Evolutionary conservation across 257 asterid genomes (phyloP), one percentile per base, ranked within the genome.

Genomic region (Linderniella brevidens): DNA sequence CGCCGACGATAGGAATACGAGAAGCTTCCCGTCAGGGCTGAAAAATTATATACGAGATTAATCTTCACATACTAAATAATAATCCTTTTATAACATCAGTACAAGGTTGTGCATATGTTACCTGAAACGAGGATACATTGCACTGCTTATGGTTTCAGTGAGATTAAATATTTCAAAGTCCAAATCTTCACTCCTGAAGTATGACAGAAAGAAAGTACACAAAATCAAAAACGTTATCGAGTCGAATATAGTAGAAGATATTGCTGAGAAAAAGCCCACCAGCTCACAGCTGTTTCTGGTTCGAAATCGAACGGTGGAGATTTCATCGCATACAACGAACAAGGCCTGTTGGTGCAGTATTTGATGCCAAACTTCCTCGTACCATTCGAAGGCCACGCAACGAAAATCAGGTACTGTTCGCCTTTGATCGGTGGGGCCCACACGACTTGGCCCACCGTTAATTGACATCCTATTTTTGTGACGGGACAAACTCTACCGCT

Each of bases 391-490:
- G 88, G 84, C 97, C 97, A 87, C 61, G 93, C 95, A 35, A 83
- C 90, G 54, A 83, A 83, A 45, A 83, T 71, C 41, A 87, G 81
- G 70, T 74, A 66, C 19, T 66, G 61, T 49, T 54, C 64, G 58
- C 62, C 74, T 55, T 65, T 69, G 49, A 62, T 51, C 40, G 70
- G 18, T 32, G 93, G 95, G 59, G 93, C 72, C 97, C 97, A 87
- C 32, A 80, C 71, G 72, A 83, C 95, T 63, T 87, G 97, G 56
- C 97, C 95, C 49, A 74, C 86, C 49, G 90, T 83, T 64, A 87
- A 52, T 17, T 71, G 66, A 59, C 69, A 74, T 56, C 71, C 86
- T 7, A 77, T 65, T 45, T 76, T 86, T 46, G 72, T 53, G n/a
- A 78, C 82, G 17, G 76, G 52, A 9, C 40, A 57, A 45, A 80